Percentiles rank a stretch among this genome's conserved stretches.
phyloP scores from a whole-genome alignment of 2,329 filamentous ascomycete species.

The Aspergillus piperis region DNA sequence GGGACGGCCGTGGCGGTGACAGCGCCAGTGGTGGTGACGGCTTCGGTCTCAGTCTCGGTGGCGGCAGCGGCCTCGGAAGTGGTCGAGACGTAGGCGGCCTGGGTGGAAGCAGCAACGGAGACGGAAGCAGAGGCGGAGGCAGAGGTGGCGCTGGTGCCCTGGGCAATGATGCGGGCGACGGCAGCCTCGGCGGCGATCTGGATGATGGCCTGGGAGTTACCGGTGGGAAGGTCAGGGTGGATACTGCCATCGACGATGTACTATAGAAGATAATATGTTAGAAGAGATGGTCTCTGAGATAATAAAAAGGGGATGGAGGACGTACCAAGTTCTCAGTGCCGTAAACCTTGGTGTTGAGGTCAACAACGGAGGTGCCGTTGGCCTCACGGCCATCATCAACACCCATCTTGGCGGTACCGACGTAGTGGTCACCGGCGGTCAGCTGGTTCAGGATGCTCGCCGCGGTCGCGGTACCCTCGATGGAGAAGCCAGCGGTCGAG shows the following conservation, averaged over 20 bases:
- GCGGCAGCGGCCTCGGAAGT: slow-evolving; percentile 1
- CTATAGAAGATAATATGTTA: background rate
- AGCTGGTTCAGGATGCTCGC: slow-evolving; percentile 30
- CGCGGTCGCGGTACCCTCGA: slow-evolving; percentile 18
- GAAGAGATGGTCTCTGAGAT: background rate
- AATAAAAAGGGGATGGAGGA: background rate
- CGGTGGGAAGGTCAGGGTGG: slow-evolving; percentile 67
- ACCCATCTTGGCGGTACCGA: slow-evolving; percentile 63
- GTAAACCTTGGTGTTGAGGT: slow-evolving; percentile 64
- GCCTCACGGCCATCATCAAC: slow-evolving; percentile 54
- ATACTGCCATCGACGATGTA: slow-evolving; percentile 69
- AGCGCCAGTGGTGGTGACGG: background rate
- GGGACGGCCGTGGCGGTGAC: background rate
- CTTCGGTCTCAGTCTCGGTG: background rate
- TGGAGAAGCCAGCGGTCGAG: slow-evolving; percentile 12
- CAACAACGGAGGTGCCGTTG: slow-evolving; percentile 62
- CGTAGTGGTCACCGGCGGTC: slow-evolving; percentile 50
- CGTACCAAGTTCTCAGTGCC: slow-evolving; percentile 63
- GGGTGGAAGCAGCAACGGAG: slow-evolving; percentile 2
- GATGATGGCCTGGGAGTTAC: slow-evolving; percentile 67
- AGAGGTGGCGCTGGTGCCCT: slow-evolving; percentile 22
- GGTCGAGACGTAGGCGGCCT: background rate
- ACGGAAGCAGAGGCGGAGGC: background rate
- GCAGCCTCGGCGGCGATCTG: slow-evolving; percentile 65
- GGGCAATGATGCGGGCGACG: slow-evolving; percentile 53